Conservation (phyloP, 2,329 filamentous ascomycete species). For the Cytospora chrysosperma region DNA sequence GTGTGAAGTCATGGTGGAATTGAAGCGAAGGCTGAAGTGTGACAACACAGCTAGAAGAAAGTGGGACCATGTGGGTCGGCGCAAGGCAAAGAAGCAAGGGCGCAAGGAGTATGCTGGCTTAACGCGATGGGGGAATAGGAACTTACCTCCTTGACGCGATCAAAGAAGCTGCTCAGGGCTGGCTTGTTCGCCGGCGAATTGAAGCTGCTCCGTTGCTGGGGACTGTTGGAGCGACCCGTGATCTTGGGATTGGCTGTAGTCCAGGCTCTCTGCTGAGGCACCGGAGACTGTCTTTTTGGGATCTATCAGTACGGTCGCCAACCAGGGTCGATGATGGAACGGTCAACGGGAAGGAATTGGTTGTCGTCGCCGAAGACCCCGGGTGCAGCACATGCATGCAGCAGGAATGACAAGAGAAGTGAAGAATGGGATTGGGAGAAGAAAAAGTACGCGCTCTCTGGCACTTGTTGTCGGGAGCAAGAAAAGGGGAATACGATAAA, state of each 20-base stretch:
- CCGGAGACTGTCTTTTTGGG: constrained; percentile 29
- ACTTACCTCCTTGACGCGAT: constrained; percentile 35
- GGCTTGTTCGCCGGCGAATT: constrained; percentile 23
- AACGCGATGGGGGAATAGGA: constrained; percentile 4
- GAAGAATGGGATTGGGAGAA: not conserved
- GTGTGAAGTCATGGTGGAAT: constrained; percentile 21
- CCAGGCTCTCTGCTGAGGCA: constrained; percentile 34
- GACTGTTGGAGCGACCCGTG: constrained; percentile 31
- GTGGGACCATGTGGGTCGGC: constrained; percentile 22
- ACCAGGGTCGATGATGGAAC: constrained; percentile 6
- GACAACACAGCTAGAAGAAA: constrained; percentile 19
- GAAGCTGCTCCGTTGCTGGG: constrained; percentile 26
- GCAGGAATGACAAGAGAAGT: constrained; percentile 3
- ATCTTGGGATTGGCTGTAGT: constrained; percentile 35
- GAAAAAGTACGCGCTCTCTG: constrained; percentile 14
- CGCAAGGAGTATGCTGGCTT: constrained; percentile 17
- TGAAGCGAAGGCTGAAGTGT: constrained; percentile 16
- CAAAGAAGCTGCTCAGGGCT: constrained; percentile 20
- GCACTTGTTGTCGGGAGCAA: constrained; percentile 26
- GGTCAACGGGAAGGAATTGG: constrained; percentile 4
- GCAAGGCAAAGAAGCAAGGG: constrained; percentile 19
- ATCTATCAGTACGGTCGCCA: constrained; percentile 12
- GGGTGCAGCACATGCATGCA: constrained; percentile 11
- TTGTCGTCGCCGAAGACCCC: constrained; percentile 1
- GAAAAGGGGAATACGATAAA: constrained; percentile 9